These are phyloP conservation scores for Ogataea methylovora DNA, from an alignment of 805 yeast genomes.

Conservation along the genomic window DNA sequence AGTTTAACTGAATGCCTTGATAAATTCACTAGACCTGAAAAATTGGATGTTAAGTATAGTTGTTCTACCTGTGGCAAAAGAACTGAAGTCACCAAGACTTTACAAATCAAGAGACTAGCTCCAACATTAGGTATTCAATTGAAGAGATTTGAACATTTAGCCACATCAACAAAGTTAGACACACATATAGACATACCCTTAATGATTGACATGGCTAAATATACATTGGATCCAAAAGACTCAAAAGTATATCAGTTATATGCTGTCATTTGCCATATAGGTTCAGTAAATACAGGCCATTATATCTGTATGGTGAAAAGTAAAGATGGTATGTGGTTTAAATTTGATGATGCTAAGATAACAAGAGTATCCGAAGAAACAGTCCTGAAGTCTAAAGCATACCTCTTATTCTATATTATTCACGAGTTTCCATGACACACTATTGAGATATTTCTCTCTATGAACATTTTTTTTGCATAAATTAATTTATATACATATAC, in stretches of 20 bases:
- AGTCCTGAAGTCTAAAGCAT: conserved; percentile 69
- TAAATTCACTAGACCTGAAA: conserved; percentile 73
- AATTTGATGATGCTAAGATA: conserved; percentile 84
- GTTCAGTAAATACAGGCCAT: conserved; percentile 94
- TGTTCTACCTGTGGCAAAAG: conserved; percentile 60
- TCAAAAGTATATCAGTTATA: conserved; percentile 63
- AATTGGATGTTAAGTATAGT: conserved; percentile 62
- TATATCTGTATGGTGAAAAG: conserved; percentile 74
- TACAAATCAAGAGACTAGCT: conserved; percentile 63
- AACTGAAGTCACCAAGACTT: conserved; percentile 65
- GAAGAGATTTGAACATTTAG: conserved; percentile 66
- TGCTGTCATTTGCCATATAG: conserved; percentile 84
- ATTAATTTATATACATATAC: not conserved
- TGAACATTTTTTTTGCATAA: not conserved
- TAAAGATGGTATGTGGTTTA: conserved; percentile 76
- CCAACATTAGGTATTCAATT: conserved; percentile 78
- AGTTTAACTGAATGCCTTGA: conserved; percentile 58
- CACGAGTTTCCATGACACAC: conserved; percentile 28
- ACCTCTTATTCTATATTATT: conserved; percentile 63
- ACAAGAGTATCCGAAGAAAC: conserved; percentile 55
- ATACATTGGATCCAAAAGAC: conserved; percentile 22
- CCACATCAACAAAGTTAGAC: conserved; percentile 64
- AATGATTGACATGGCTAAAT: conserved; percentile 63
- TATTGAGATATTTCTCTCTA: not conserved
- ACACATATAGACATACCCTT: conserved; percentile 66